These are phyloP conservation scores for Pseudogymnoascus sp. DNA, from an alignment of 2,329 filamentous ascomycete species.

Conservation along the genomic window DNA sequence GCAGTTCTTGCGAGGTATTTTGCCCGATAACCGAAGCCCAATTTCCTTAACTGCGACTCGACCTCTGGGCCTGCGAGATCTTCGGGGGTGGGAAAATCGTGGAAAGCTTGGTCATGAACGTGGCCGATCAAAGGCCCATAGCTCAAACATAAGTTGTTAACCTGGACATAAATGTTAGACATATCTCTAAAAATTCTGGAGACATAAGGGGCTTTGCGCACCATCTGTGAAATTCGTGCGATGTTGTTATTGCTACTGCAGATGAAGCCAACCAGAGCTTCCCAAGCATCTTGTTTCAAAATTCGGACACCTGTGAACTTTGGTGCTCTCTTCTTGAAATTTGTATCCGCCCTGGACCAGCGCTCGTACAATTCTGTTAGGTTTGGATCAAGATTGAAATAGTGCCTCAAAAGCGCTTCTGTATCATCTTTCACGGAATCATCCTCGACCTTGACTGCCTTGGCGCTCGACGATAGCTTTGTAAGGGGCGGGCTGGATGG, in stretches of 20 bases:
- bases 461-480: conserved; percentile 29
- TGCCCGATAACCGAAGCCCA: conserved; percentile 92
- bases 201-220: conserved; percentile 26
- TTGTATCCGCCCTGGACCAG: conserved; percentile 78
- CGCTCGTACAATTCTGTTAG: conserved; percentile 69
- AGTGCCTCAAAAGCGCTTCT: conserved; percentile 65
- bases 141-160: conserved; percentile 78
- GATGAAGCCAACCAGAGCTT: conserved; percentile 87
- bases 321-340: conserved; percentile 81
- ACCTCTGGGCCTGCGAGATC: conserved; percentile 67
- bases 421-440: conserved; percentile 54
- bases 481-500: conserved; percentile 31
- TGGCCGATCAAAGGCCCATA: conserved; percentile 73
- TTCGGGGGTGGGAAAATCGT: conserved; percentile 77
- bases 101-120: conserved; percentile 62
- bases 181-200: background rate
- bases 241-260: conserved; percentile 99
- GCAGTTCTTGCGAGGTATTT: conserved; percentile 89
- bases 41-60: conserved; percentile 66
- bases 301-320: conserved; percentile 89
- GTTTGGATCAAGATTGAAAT: conserved; percentile 79
- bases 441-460: background rate
- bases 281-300: conserved; percentile 91
- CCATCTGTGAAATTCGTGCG: conserved; percentile 89
- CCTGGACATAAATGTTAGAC: conserved; percentile 32